A percentile compares a stretch with the other conserved stretches of the same genome.
Evolutionary conservation across 108 stramenopile species (phyloP).

Genomic region (Fistulifera solaris): DNA sequence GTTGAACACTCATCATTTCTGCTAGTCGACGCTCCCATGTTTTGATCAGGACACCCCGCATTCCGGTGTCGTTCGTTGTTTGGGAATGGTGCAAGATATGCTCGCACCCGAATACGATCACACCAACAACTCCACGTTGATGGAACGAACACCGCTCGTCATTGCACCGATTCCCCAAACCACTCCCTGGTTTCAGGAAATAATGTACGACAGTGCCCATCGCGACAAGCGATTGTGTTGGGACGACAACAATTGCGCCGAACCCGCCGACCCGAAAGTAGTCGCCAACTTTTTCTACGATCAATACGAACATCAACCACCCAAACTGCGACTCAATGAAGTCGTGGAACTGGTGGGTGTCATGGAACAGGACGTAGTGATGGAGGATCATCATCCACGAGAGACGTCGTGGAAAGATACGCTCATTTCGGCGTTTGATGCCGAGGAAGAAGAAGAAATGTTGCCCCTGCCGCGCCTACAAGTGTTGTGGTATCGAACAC

Average conservation of each 20-base stretch:
- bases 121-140: slow-evolving; percentile 1
- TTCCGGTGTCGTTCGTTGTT: slow-evolving; percentile 6
- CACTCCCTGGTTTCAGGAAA: slow-evolving; percentile 15
- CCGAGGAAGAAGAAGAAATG: not conserved
- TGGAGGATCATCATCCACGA: not conserved
- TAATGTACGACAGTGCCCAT: not conserved
- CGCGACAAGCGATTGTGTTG: slow-evolving; percentile 4
- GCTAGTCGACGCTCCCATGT: not conserved
- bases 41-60: not conserved
- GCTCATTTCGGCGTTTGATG: not conserved
- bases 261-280: no score
- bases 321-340: slow-evolving; percentile 31
- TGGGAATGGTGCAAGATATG: slow-evolving; percentile 49
- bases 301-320: slow-evolving; percentile 4
- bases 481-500: slow-evolving; percentile 23
- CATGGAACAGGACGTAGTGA: slow-evolving; percentile 6
- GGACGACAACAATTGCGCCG: no score
- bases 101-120: slow-evolving; percentile 42
- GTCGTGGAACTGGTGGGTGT: slow-evolving; percentile 44
- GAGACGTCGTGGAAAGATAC: not conserved
- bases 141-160: slow-evolving; percentile 32
- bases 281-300: slow-evolving; percentile 53
- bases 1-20: not conserved
- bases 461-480: slow-evolving; percentile 34
- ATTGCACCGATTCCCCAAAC: slow-evolving; percentile 32